A percentile compares a stretch with the other conserved stretches of the same genome.
Evolutionary conservation across 768 basidiomycete species (phyloP).

Genomic region (Lentinula sp.): DNA sequence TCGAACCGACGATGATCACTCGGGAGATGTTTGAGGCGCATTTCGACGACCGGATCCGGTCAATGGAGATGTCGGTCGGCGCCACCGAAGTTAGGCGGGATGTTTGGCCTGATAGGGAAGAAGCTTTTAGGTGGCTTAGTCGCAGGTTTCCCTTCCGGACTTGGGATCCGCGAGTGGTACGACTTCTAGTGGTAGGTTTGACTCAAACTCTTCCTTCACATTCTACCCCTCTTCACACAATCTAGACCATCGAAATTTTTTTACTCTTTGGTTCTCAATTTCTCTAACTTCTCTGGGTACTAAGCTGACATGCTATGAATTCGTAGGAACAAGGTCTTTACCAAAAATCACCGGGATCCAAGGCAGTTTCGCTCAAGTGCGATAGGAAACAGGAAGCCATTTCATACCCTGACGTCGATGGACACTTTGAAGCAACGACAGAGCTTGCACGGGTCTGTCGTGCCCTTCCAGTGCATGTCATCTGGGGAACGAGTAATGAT

Average conservation of each 20-base stretch:
- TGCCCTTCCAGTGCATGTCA: conserved; percentile 35
- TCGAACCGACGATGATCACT: conserved; percentile 38
- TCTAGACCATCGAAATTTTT: background rate
- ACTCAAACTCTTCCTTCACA: background rate
- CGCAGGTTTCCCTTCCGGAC: conserved; percentile 38
- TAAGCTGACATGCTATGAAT: background rate
- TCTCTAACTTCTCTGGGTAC: background rate
- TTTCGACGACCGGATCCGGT: conserved; percentile 29
- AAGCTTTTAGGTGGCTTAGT: conserved; percentile 36
- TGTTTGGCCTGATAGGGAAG: conserved; percentile 33
- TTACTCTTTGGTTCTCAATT: background rate
- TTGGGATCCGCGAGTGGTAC: conserved; percentile 38
- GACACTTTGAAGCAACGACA: conserved; percentile 34
- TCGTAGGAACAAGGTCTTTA: conserved; percentile 14
- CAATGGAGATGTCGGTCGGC: conserved; percentile 29
- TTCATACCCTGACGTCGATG: conserved; percentile 37
- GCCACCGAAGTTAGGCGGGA: conserved; percentile 31
- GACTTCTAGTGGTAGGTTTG: conserved; percentile 29
- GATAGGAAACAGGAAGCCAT: conserved; percentile 37
- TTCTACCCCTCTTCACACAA: background rate
- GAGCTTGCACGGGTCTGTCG: conserved; percentile 27
- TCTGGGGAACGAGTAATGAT: conserved; percentile 42
- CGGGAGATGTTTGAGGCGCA: conserved; percentile 27
- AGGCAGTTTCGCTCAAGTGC: conserved; percentile 35
- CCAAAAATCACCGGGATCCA: conserved; percentile 3